phyloP scores from a whole-genome alignment of 306 rosid genomes.

The Prinsepia uniflora region DNA sequence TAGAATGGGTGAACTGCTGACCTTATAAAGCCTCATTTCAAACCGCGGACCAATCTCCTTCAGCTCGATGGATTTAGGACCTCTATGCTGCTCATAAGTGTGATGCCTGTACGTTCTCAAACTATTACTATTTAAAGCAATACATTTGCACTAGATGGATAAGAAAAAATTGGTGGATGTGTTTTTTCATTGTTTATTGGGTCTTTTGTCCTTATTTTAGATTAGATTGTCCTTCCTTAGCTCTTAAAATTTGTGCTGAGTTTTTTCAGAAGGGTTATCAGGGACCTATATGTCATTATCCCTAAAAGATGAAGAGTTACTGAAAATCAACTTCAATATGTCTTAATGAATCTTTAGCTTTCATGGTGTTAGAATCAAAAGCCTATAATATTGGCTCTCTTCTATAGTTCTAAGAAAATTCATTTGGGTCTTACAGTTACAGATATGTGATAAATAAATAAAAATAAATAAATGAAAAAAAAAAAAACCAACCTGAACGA shows the following conservation, averaged over 20 bases:
- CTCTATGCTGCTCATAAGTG: slow-evolving; percentile 69
- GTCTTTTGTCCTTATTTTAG: too few species aligned
- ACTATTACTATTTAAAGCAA: slow-evolving; percentile 1
- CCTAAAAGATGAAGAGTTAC: too few species aligned
- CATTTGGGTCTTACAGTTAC: neutral
- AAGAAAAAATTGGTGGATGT: neutral
- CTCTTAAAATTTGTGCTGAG: too few species aligned
- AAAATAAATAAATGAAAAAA: too few species aligned
- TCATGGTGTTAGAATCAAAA: neutral
- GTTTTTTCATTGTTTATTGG: too few species aligned
- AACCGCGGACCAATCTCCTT: slow-evolving; percentile 95
- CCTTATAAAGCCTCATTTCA: slow-evolving; percentile 77
- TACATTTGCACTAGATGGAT: neutral
- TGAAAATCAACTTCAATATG: too few species aligned
- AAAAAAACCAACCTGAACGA: slow-evolving; percentile 70
- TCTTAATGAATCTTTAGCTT: neutral
- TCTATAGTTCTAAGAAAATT: neutral
- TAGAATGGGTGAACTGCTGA: slow-evolving; percentile 13
- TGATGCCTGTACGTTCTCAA: slow-evolving; percentile 61
- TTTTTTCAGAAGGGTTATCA: too few species aligned
- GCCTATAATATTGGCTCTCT: neutral
- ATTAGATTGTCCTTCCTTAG: too few species aligned
- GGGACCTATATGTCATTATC: too few species aligned
- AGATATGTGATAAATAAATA: neutral
- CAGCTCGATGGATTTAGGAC: slow-evolving; percentile 74